Evolutionary conservation across 768 basidiomycete species (phyloP), one percentile per base, ranked within the genome.

Genomic region (Podaxis sp.): DNA sequence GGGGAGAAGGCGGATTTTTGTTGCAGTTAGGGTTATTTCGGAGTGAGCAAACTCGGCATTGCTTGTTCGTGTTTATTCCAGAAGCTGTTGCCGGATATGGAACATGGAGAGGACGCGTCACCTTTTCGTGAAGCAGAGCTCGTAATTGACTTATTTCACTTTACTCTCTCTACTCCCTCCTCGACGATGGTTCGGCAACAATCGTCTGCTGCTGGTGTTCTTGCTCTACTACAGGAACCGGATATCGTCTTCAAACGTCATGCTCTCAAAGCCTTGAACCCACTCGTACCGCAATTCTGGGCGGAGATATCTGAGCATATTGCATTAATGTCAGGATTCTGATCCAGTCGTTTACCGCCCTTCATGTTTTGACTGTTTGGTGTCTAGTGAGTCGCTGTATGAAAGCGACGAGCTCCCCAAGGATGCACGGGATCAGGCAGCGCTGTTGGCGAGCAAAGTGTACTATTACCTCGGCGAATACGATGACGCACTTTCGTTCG

Each of bases 291-390:
- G 41, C 89, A 92, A 69, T 99, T 98, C 76, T 99, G 97, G 97
- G 90, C 96, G 52, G 97, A 99, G 82, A 96, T 99, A 70, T 95
- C 94, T 68, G 97, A 99, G 75, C 87, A 92, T 72, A 89, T 98
- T 69, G 85, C 90, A 37, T 78, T 87, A 63, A 95, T 99, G 96
- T 93, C 73, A 69, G 93, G 79, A 5, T 54, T 63, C 56, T 57
- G 40, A 66, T 63, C 38, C 63, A 64, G 40, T 50, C 28, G 8
- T 33, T 58, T 57, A 20, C 40, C 63, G 60, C 51, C 40, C 20
- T 22, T 30, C 26, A n/a, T 53, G 56, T 56, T 44, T 58, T 69
- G 64, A 62, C 64, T 49, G 15, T 65, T n/a, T 58, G 1, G 11
- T 20, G 5, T 56, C 41, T 72, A 99, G 96, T 68, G 97, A 99